These are phyloP conservation scores for Aspergillus ustus DNA, from an alignment of 2,329 filamentous ascomycete species.

Conservation along the genomic window DNA sequence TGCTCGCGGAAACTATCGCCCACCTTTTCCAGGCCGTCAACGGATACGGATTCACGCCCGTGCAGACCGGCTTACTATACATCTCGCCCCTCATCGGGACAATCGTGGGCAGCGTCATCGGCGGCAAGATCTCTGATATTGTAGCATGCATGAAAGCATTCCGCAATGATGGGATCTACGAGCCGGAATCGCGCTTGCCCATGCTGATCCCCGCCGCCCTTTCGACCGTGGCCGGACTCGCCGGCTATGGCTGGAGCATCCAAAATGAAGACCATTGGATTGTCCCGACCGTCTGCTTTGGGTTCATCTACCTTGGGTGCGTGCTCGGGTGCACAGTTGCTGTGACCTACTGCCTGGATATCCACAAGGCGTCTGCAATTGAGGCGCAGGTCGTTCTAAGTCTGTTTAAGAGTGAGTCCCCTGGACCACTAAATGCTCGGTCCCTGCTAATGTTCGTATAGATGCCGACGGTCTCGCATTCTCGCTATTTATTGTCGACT, in stretches of 20 bases:
- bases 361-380: constrained; percentile 5
- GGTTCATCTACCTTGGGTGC: constrained; percentile 7
- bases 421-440: no score
- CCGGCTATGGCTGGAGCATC: constrained; percentile 10
- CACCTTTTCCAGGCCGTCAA: background rate
- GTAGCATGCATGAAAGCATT: background rate
- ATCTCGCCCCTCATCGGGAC: constrained; percentile 10
- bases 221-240: background rate
- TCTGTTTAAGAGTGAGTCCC: constrained; percentile 9
- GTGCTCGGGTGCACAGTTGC: background rate
- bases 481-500: constrained; percentile 13
- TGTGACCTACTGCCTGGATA: constrained; percentile 10
- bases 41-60: constrained; percentile 8
- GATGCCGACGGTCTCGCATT: constrained; percentile 12
- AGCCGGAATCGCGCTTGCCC: constrained; percentile 3
- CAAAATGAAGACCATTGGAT: background rate
- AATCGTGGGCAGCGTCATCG: constrained; percentile 7
- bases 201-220: background rate
- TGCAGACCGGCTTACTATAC: constrained; percentile 7
- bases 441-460: background rate
- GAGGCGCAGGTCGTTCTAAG: constrained; percentile 9
- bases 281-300: constrained; percentile 7
- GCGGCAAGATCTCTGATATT: constrained; percentile 12
- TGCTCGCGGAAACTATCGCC: constrained; percentile 9
- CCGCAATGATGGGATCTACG: constrained; percentile 11